Percentiles rank a stretch among this genome's conserved stretches.
phyloP scores from a whole-genome alignment of 75 land plant genomes.

The Cryptomeria japonica region DNA sequence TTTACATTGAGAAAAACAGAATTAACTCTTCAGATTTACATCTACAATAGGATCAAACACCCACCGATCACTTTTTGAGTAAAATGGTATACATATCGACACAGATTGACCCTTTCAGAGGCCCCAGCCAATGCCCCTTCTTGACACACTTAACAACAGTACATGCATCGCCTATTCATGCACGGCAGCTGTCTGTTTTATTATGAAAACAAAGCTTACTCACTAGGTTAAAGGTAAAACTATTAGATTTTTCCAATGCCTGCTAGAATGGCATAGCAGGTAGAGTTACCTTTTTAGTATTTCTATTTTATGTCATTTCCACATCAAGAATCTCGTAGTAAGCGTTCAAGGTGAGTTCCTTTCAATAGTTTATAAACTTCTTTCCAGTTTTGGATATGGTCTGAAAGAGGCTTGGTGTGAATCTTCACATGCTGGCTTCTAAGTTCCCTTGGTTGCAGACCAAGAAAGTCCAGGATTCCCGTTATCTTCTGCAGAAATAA shows the following conservation, averaged over 20 bases:
- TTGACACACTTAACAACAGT: too few relatives aligned
- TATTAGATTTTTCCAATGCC: background rate
- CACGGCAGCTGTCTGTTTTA: background rate
- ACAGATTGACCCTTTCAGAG: background rate
- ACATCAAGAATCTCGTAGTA: background rate
- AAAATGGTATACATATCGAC: background rate
- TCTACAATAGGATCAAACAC: background rate
- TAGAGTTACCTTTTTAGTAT: background rate
- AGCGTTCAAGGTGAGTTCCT: conserved; percentile 12
- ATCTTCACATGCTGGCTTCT: conserved; percentile 28
- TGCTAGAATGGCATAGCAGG: background rate
- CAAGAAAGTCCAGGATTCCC: conserved; percentile 17
- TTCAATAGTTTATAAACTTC: conserved; percentile 14
- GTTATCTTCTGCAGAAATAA: conserved; percentile 9
- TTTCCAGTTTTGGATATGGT: conserved; percentile 22
- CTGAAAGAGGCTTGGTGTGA: conserved; percentile 24
- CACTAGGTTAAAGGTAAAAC: background rate
- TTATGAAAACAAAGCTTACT: background rate
- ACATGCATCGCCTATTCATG: background rate
- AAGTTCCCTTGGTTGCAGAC: conserved; percentile 13
- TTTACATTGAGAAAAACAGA: background rate
- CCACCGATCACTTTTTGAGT: background rate
- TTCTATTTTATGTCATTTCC: background rate
- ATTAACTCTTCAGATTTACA: background rate
- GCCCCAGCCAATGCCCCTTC: background rate